phyloP scores from a whole-genome alignment of 2,329 filamentous ascomycete species.

The Alternaria arbusti region DNA sequence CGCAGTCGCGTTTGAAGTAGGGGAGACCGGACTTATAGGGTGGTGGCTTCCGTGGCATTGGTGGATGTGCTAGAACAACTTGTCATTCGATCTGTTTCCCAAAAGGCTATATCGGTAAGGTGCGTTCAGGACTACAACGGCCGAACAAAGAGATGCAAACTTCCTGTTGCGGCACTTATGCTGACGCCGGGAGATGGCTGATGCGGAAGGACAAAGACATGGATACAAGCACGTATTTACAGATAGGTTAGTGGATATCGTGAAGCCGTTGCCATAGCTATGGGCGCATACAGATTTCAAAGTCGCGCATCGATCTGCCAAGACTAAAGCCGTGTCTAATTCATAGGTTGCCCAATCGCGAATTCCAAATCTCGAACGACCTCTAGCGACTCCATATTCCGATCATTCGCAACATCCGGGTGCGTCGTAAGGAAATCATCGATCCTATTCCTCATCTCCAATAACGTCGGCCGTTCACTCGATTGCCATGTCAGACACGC shows the following conservation, averaged over 20 bases:
- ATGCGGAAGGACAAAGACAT: background rate
- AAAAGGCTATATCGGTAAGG: background rate
- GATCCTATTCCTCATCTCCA: background rate
- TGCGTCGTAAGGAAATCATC: background rate
- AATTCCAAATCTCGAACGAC: background rate
- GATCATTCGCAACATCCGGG: background rate
- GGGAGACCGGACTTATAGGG: background rate
- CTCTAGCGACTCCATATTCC: background rate
- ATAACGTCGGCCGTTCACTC: background rate
- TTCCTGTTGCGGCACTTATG: background rate
- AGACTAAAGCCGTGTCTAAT: background rate
- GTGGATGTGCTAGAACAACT: background rate
- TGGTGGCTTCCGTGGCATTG: background rate
- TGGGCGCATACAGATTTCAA: background rate
- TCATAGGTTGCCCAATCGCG: background rate
- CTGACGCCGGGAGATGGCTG: background rate
- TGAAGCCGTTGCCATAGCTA: background rate
- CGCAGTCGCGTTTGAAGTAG: background rate
- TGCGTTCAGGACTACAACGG: background rate
- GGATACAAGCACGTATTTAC: background rate
- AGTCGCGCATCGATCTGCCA: background rate
- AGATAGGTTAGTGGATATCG: background rate
- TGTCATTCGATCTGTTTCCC: background rate
- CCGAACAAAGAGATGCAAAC: background rate
- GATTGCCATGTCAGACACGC: background rate